phyloP scores from a whole-genome alignment of 2,329 filamentous ascomycete genomes.

The Colletotrichum siamense region DNA sequence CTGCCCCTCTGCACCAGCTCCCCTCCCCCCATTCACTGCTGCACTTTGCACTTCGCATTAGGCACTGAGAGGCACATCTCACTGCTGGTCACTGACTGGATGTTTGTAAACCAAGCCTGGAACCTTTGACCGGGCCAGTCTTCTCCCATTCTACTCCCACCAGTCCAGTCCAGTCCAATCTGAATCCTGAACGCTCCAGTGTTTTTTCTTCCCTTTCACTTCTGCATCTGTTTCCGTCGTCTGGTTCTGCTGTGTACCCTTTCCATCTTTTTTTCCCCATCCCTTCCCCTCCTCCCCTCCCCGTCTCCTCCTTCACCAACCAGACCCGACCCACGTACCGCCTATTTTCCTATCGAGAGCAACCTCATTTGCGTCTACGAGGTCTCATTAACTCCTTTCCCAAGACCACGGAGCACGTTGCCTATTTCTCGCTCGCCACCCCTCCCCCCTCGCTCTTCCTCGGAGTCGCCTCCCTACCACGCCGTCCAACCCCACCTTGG shows the following conservation, averaged over 20 bases:
- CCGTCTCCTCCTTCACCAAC: not conserved
- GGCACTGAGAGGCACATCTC: not conserved
- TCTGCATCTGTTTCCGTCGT: conserved; percentile 1
- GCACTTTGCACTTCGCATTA: not conserved
- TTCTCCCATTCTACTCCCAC: not conserved
- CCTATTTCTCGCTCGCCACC: conserved; percentile 10
- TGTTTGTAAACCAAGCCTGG: not conserved
- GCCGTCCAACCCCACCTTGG: conserved; percentile 20
- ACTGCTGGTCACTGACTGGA: not conserved
- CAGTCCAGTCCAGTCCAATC: not conserved
- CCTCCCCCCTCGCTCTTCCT: conserved; percentile 7
- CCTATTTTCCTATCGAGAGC: conserved; percentile 3
- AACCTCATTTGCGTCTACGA: conserved; percentile 12
- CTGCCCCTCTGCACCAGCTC: not conserved
- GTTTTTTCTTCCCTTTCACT: not conserved
- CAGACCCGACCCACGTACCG: conserved; percentile 11
- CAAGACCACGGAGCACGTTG: conserved; percentile 17
- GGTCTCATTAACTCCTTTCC: conserved; percentile 8
- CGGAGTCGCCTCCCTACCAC: conserved; percentile 20
- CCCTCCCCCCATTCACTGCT: not conserved
- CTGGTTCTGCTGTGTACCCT: not conserved
- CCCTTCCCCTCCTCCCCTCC: not conserved
- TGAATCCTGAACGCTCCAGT: not conserved
- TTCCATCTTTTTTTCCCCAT: not conserved
- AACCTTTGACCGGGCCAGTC: not conserved